phyloP scores from a whole-genome alignment of 2,329 filamentous ascomycete genomes.

The Trichoderma semiorbis region DNA sequence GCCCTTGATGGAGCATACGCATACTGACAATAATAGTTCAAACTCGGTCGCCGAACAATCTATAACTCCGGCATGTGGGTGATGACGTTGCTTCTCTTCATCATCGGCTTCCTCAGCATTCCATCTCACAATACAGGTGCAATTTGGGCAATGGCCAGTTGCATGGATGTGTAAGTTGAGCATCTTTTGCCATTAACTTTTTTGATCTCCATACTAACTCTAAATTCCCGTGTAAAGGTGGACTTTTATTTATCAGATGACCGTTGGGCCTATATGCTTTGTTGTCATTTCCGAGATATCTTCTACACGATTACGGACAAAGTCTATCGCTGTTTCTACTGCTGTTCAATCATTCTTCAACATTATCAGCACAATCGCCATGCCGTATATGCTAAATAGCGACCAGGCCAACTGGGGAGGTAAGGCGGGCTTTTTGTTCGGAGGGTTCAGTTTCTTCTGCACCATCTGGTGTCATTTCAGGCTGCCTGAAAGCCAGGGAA shows the following conservation, averaged over 20 bases:
- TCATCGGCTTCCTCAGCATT: constrained; percentile 41
- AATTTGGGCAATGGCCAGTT: constrained; percentile 37
- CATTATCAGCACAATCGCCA: constrained; percentile 27
- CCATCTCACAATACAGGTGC: constrained; percentile 30
- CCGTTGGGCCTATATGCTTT: constrained; percentile 42
- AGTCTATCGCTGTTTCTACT: constrained; percentile 31
- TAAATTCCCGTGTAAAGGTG: constrained; percentile 24
- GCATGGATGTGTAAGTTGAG: constrained; percentile 32
- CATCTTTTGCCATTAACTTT: not conserved
- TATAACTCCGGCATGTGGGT: constrained; percentile 29
- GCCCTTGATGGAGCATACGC: not conserved
- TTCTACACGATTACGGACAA: constrained; percentile 32
- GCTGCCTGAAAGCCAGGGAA: constrained; percentile 29
- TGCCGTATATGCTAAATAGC: constrained; percentile 33
- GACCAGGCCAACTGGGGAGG: constrained; percentile 32
- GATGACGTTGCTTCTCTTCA: constrained; percentile 37
- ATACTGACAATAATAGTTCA: constrained; percentile 17
- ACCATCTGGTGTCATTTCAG: constrained; percentile 29
- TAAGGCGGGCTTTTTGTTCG: constrained; percentile 33
- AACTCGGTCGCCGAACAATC: constrained; percentile 39
- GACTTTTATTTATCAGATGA: constrained; percentile 41
- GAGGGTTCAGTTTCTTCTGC: constrained; percentile 25
- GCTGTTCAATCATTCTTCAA: constrained; percentile 26
- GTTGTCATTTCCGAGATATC: constrained; percentile 40
- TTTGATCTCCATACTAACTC: not conserved